Conservation (phyloP, 176 grass and related monocot species). For the Echinochloa phyllopogon region DNA sequence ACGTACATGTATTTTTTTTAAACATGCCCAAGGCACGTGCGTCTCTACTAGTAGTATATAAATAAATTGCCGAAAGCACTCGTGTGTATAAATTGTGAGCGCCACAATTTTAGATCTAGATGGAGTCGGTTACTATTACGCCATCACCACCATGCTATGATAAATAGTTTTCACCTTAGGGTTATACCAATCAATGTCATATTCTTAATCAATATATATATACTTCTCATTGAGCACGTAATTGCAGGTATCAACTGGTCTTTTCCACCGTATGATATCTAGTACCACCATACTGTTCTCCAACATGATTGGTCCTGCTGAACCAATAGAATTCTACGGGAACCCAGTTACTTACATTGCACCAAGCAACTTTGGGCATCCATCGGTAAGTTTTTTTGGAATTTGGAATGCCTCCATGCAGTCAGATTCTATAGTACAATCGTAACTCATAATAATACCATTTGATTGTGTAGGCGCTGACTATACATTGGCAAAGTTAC, state of each 20-base stretch:
- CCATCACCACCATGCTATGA: no score
- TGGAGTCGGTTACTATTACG: no score
- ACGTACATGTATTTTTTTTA: no score
- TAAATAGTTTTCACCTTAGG: no score
- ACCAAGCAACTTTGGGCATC: conserved; percentile 26
- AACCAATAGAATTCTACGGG: conserved; percentile 51
- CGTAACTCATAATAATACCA: not conserved
- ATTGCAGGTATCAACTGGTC: not conserved
- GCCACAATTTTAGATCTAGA: no score
- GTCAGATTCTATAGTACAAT: not conserved
- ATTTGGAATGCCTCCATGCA: no score
- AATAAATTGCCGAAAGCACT: no score
- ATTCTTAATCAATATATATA: no score
- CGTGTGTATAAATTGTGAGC: no score
- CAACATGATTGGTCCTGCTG: conserved; percentile 57
- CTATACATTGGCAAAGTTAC: conserved; percentile 62
- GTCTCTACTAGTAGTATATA: no score
- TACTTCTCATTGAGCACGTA: not conserved
- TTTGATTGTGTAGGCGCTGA: conserved; percentile 46
- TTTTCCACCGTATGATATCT: not conserved
- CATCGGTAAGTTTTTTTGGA: conserved; percentile 36
- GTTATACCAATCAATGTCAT: not conserved
- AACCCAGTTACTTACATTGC: conserved; percentile 51
- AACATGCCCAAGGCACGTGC: no score
- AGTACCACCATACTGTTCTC: conserved; percentile 35